Conservation (phyloP, 2,329 filamentous ascomycete species). For the Trichoderma cornu-damae region DNA sequence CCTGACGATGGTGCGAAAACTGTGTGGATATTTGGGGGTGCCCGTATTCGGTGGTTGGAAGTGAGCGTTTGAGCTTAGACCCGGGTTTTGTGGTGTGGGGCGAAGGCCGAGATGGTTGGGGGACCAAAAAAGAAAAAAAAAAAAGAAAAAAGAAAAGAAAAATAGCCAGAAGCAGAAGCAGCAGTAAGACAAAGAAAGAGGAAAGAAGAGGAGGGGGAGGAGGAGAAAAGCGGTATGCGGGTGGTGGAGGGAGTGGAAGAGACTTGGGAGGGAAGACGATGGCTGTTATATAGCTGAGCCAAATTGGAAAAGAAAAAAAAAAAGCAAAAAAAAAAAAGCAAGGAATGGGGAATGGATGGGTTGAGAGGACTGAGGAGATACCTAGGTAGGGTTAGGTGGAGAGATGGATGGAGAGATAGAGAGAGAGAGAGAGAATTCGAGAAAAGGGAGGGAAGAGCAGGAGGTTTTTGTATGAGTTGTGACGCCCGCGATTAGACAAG, state of each 20-base stretch:
- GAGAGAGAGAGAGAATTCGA: no score
- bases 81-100: neutral
- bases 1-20: constrained; percentile 22
- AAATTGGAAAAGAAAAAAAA: no score
- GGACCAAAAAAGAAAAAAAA: no score
- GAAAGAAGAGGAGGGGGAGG: neutral
- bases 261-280: no score
- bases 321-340: no score
- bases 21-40: constrained; percentile 20
- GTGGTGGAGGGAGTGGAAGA: neutral
- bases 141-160: no score
- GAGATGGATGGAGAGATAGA: no score
- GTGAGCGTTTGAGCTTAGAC: constrained; percentile 14
- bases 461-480: constrained; percentile 10
- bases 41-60: constrained; percentile 16
- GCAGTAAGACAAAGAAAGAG: no score
- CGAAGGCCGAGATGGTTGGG: neutral
- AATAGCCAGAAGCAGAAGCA: no score
- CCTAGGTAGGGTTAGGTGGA: no score
- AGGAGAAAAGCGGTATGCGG: neutral
- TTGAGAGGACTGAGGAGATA: neutral
- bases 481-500: neutral
- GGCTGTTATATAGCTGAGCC: no score
- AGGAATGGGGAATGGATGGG: constrained; percentile 4
- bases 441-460: neutral